Evolutionary conservation across 78 protist species (phyloP).

Genomic region (Tieghemostelium lacteum): DNA sequence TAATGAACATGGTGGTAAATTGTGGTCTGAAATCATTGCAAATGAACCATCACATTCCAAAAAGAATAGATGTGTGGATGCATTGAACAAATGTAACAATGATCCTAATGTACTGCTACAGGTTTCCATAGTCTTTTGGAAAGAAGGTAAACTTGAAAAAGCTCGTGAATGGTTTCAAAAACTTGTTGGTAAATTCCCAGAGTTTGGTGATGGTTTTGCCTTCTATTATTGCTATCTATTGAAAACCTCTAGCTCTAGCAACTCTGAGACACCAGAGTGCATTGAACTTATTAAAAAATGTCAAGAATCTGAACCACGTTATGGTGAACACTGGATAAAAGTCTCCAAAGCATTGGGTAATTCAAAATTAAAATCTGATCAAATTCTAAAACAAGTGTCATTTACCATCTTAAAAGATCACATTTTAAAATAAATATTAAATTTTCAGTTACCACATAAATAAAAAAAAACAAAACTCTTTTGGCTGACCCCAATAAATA

Average conservation of each 20-base stretch:
- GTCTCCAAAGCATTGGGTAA: constrained; percentile 83
- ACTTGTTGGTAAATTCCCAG: constrained; percentile 83
- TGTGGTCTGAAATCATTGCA: constrained; percentile 94
- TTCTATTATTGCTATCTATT: constrained; percentile 83
- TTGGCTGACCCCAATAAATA: no score
- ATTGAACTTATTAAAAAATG: constrained; percentile 81
- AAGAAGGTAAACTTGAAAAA: constrained; percentile 88
- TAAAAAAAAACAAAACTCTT: no score
- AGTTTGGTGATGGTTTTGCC: constrained; percentile 97
- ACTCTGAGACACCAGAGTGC: constrained; percentile 39
- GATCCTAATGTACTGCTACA: constrained; percentile 74
- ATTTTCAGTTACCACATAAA: no score
- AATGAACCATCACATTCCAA: constrained; percentile 55
- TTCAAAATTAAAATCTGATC: constrained; percentile 48
- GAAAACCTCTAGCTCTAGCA: constrained; percentile 37
- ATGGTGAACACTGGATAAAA: constrained; percentile 90
- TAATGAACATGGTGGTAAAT: constrained; percentile 87
- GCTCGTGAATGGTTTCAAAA: constrained; percentile 94
- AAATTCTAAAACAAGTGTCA: constrained; percentile 73
- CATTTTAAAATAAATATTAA: no score
- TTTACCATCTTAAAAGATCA: constrained; percentile 29
- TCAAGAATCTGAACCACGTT: constrained; percentile 87
- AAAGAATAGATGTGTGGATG: constrained; percentile 85
- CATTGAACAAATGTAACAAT: constrained; percentile 84
- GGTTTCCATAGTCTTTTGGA: constrained; percentile 87